Percentiles rank a stretch among this genome's conserved stretches.
Evolutionary conservation across 2,329 filamentous ascomycete genomes (phyloP).

Genomic region (Cladosporium halotolerans): DNA sequence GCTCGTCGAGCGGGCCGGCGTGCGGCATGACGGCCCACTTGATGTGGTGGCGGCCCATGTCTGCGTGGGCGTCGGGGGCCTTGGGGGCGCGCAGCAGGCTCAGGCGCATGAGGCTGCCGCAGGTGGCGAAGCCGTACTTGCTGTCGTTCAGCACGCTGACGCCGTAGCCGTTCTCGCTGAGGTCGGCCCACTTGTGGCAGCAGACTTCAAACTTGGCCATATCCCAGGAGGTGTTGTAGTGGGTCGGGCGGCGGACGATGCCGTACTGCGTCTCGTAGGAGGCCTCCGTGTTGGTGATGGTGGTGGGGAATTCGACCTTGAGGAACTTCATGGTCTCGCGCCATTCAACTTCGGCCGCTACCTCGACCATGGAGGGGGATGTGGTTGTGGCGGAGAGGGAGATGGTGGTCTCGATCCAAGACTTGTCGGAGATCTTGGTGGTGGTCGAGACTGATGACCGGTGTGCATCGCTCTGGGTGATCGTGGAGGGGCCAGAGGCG

Average conservation of each 20-base stretch:
- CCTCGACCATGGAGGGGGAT: constrained; percentile 66
- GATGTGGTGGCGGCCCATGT: constrained; percentile 79
- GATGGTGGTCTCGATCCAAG: constrained; percentile 80
- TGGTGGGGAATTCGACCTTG: constrained; percentile 96
- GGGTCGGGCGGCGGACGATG: constrained; percentile 79
- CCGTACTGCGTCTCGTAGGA: constrained; percentile 94
- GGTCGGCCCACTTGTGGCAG: constrained; percentile 88
- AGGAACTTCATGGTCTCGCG: constrained; percentile 95
- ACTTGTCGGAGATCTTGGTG: constrained; percentile 80
- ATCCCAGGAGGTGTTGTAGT: constrained; percentile 97
- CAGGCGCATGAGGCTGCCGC: constrained; percentile 81
- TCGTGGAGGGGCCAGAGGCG: constrained; percentile 56
- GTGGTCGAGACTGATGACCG: constrained; percentile 76
- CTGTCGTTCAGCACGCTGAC: constrained; percentile 91
- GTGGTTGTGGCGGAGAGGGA: constrained; percentile 59
- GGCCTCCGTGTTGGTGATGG: constrained; percentile 83
- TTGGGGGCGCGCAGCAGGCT: constrained; percentile 82
- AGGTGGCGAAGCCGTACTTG: constrained; percentile 93
- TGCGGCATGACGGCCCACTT: constrained; percentile 90
- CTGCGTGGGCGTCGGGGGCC: constrained; percentile 84
- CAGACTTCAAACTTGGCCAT: constrained; percentile 98
- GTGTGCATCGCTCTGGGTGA: constrained; percentile 66
- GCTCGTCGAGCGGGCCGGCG: constrained; percentile 60
- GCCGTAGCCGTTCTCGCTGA: constrained; percentile 81
- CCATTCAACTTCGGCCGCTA: constrained; percentile 88